These are phyloP conservation scores for Thecaphora thlaspeos DNA, from an alignment of 1,284 basidiomycete species.

Conservation along the genomic window DNA sequence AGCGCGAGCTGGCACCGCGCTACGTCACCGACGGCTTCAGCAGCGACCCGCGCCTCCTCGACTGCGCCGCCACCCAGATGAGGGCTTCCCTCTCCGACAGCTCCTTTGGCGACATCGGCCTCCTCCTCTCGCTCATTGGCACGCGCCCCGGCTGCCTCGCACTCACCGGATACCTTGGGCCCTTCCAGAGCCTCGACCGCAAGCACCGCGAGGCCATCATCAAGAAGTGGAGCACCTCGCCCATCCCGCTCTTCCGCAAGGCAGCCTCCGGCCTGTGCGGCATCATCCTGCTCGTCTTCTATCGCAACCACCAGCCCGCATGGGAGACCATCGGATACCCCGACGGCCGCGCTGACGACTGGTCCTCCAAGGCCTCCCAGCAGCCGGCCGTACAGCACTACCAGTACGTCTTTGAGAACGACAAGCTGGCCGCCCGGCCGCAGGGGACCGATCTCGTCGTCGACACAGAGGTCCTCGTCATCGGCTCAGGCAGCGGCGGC, in stretches of 20 bases:
- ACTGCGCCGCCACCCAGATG: conserved; percentile 44
- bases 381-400: conserved; percentile 28
- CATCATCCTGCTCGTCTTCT: conserved; percentile 47
- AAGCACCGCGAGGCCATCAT: conserved; percentile 29
- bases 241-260: conserved; percentile 46
- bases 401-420: conserved; percentile 52
- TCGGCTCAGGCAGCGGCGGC: conserved; percentile 61
- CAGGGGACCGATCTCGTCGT: conserved; percentile 37
- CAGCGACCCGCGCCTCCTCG: conserved; percentile 39
- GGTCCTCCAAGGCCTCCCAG: conserved; percentile 22
- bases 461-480: conserved; percentile 56
- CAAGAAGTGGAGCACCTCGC: conserved; percentile 39
- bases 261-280: conserved; percentile 47
- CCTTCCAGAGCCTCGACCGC: conserved; percentile 42
- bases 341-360: conserved; percentile 42
- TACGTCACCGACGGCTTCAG: conserved; percentile 46
- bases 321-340: conserved; percentile 55
- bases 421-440: conserved; percentile 39
- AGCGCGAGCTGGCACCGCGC: conserved; percentile 36
- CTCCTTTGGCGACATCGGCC: conserved; percentile 35
- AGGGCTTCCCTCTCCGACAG: conserved; percentile 34
- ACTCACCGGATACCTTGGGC: conserved; percentile 47
- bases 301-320: conserved; percentile 44
- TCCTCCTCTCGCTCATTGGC: conserved; percentile 43
- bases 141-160: conserved; percentile 49